Base-by-base conservation (phyloP, 345 rosid species). In the Kernera saxatilis region DNA sequence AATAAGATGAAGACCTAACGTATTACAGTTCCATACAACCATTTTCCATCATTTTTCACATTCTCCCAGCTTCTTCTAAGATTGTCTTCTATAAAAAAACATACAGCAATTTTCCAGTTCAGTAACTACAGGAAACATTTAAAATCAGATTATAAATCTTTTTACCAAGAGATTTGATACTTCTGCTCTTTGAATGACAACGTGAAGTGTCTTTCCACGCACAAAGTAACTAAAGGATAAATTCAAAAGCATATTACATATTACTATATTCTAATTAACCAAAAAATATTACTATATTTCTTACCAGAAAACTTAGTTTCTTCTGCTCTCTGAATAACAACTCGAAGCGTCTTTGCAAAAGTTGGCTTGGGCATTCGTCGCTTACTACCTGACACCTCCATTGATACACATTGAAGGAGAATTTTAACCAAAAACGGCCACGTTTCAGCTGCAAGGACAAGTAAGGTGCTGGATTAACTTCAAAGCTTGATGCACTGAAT, bases 381-480 rank as follows among this genome's bases (percentile, higher is more conserved):
- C 76, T 91, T 93, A 84, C 87, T 81, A n/a, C 83, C 65, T 50
- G 93, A 83, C 59, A 89, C 82, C 83, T 93, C 98, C 70, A 69
- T 33, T 2, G 92, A 83, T 36, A 91, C 92, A 64, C 97, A 86
- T 36, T 79, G 87, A 30, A 80, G 69, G 32, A 93, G 93, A 80
- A 87, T 74, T 57, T 82, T 79, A 33, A 87, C 63, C 25, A 93
- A 74, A 81, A 84, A 93, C 1, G 97, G 96, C 96, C 98, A 93
- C 9, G 97, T 85, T 70, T 90, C 98, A 68, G 89, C 97, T 90
- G 93, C 82, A 80, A 27, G 71, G 74, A 69, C 67, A 81, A 82
- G 67, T 37, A 29, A 66, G 35, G 18, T 14, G 50, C 39, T 22
- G 30, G 53, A 41, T 58, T 58, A 58, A 39, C n/a, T 40, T 37